These are phyloP conservation scores for Phaeosphaeria sp. DNA, from an alignment of 2,329 filamentous ascomycete genomes.

Conservation along the genomic window DNA sequence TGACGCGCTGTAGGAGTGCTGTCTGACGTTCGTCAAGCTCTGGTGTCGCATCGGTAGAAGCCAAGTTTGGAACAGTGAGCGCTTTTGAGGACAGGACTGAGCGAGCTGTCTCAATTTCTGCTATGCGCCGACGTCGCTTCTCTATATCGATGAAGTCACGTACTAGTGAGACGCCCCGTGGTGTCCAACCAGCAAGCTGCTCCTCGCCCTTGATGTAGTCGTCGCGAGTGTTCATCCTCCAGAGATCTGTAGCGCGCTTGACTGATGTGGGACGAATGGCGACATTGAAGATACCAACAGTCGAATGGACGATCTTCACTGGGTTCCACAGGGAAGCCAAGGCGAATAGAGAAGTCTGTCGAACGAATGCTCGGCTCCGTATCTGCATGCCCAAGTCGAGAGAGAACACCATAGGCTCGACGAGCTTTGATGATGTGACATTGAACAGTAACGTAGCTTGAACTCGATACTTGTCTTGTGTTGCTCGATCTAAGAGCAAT, in stretches of 20 bases:
- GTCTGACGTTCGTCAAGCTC: constrained; percentile 45
- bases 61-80: constrained; percentile 32
- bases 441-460: constrained; percentile 90
- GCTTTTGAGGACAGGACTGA: constrained; percentile 65
- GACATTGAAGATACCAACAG: constrained; percentile 84
- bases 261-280: constrained; percentile 86
- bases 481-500: constrained; percentile 89
- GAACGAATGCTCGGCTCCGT: constrained; percentile 80
- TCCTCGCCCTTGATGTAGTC: constrained; percentile 98
- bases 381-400: constrained; percentile 84
- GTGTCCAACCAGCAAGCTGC: constrained; percentile 80
- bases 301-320: constrained; percentile 84
- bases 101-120: constrained; percentile 80
- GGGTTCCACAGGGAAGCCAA: constrained; percentile 86
- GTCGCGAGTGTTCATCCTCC: constrained; percentile 93
- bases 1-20: constrained; percentile 58
- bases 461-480: constrained; percentile 89
- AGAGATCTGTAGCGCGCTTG: constrained; percentile 89
- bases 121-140: constrained; percentile 74
- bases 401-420: constrained; percentile 87
- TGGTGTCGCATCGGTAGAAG: constrained; percentile 16
- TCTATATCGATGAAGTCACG: constrained; percentile 80
- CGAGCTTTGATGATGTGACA: constrained; percentile 79
- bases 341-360: constrained; percentile 81
- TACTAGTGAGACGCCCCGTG: constrained; percentile 88